Conservation (phyloP, 2,329 filamentous ascomycete genomes). For the Trichoderma koningii region DNA sequence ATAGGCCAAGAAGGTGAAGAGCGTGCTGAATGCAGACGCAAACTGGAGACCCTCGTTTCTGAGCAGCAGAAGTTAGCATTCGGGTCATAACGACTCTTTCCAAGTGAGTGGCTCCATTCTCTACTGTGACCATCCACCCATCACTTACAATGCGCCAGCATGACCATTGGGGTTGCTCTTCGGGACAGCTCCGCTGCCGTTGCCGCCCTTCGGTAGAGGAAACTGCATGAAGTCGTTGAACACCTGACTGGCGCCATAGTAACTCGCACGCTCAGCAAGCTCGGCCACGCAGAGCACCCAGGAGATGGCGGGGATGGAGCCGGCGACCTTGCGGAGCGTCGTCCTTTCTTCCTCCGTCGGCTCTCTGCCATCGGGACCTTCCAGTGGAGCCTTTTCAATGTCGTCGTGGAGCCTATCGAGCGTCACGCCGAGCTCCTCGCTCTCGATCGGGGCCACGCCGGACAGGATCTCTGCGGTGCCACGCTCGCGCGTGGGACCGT, state of each 20-base stretch:
- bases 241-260: conserved; percentile 23
- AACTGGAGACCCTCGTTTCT: conserved; percentile 27
- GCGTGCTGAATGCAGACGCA: conserved; percentile 25
- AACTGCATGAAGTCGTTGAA: conserved; percentile 29
- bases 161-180: conserved; percentile 27
- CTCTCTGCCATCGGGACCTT: conserved; percentile 13
- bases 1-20: conserved; percentile 28
- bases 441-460: conserved; percentile 9
- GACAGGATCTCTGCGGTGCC: conserved; percentile 24
- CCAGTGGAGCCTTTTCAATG: conserved; percentile 1
- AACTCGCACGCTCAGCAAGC: conserved; percentile 27
- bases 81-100: neutral
- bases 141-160: conserved; percentile 25
- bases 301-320: conserved; percentile 20
- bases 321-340: conserved; percentile 25
- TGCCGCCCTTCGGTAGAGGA: conserved; percentile 23
- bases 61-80: neutral
- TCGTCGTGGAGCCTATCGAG: conserved; percentile 10
- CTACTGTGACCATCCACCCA: neutral
- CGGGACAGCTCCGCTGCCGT: conserved; percentile 24
- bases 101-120: neutral
- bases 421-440: conserved; percentile 3
- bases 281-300: conserved; percentile 27
- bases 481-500: conserved; percentile 21
- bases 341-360: conserved; percentile 23